phyloP scores from a whole-genome alignment of 352 stramenopile genomes.

The Pythium scleroteichum region DNA sequence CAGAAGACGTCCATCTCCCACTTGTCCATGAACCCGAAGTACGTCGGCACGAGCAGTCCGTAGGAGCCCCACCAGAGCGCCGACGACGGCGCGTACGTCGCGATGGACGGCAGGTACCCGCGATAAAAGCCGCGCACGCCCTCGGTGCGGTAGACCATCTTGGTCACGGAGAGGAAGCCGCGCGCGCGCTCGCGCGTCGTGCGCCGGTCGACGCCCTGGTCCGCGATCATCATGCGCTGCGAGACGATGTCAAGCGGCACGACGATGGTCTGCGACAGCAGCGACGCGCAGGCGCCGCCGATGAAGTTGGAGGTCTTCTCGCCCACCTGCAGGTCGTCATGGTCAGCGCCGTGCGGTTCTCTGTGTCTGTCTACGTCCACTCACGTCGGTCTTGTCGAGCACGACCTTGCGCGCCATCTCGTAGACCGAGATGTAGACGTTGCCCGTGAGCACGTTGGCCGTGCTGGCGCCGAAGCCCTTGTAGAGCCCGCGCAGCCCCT shows the following conservation, averaged over 20 bases:
- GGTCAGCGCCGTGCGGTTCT: not conserved
- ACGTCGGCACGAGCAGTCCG: conserved; percentile 73
- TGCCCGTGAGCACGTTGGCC: conserved; percentile 83
- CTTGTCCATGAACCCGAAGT: conserved; percentile 60
- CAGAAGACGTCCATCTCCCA: conserved; percentile 68
- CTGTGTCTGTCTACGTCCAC: not conserved
- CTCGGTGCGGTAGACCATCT: conserved; percentile 61
- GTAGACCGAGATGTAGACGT: conserved; percentile 91
- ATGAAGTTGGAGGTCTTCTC: conserved; percentile 80
- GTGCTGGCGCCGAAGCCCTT: conserved; percentile 88
- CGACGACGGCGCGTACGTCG: conserved; percentile 84
- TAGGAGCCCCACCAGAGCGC: conserved; percentile 89
- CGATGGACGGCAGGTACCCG: conserved; percentile 83
- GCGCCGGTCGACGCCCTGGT: conserved; percentile 62
- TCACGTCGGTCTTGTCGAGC: conserved; percentile 53
- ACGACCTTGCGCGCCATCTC: conserved; percentile 79
- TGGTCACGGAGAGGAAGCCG: conserved; percentile 61
- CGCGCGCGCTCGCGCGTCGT: conserved; percentile 58
- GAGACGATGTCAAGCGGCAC: conserved; percentile 89
- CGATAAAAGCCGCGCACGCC: conserved; percentile 81
- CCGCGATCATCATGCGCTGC: conserved; percentile 88
- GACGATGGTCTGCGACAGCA: conserved; percentile 85
- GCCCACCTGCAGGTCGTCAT: conserved; percentile 8
- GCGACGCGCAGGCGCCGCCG: conserved; percentile 69
- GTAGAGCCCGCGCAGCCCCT: conserved; percentile 79